A percentile compares a stretch with the other conserved stretches of the same genome.
phyloP scores from a whole-genome alignment of 805 yeast genomes.

The Kazachstania bromeliacearum region DNA sequence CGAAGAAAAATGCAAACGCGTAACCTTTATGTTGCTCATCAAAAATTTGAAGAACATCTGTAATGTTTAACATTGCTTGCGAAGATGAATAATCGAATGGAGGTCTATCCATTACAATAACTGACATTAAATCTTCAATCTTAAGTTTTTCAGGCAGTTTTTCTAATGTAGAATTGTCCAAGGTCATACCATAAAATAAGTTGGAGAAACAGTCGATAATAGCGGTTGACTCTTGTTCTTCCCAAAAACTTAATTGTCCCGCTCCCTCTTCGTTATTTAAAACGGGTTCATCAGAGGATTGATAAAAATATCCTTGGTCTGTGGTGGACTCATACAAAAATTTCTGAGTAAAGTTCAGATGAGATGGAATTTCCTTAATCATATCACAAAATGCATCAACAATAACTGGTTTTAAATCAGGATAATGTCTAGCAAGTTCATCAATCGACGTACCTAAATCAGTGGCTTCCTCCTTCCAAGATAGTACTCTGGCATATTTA shows the following conservation, averaged over 20 bases:
- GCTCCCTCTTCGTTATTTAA: slow-evolving; percentile 35
- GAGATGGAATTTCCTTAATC: slow-evolving; percentile 39
- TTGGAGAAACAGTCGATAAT: slow-evolving; percentile 42
- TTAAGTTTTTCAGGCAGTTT: slow-evolving; percentile 30
- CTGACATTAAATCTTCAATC: slow-evolving; percentile 38
- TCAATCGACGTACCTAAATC: slow-evolving; percentile 63
- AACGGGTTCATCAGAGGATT: slow-evolving; percentile 34
- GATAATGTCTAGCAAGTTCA: slow-evolving; percentile 76
- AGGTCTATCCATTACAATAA: slow-evolving; percentile 41
- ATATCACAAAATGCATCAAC: slow-evolving; percentile 38
- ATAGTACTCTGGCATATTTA: slow-evolving; percentile 44
- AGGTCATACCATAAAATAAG: slow-evolving; percentile 41
- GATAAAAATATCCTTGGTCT: slow-evolving; percentile 33
- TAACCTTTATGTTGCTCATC: slow-evolving; percentile 47
- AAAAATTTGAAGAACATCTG: slow-evolving; percentile 46
- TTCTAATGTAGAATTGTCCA: slow-evolving; percentile 43
- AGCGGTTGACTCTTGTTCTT: slow-evolving; percentile 36
- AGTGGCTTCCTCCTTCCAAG: slow-evolving; percentile 43
- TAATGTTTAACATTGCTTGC: slow-evolving; percentile 42
- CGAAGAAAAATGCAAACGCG: slow-evolving; percentile 32
- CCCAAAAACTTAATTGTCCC: slow-evolving; percentile 43
- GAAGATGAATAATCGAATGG: slow-evolving; percentile 57
- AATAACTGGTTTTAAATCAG: slow-evolving; percentile 55
- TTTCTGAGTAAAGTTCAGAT: slow-evolving; percentile 31
- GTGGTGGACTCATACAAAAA: slow-evolving; percentile 35